These are phyloP conservation scores for Aphanomyces astaci DNA, from an alignment of 352 stramenopile species.

Conservation along the genomic window DNA sequence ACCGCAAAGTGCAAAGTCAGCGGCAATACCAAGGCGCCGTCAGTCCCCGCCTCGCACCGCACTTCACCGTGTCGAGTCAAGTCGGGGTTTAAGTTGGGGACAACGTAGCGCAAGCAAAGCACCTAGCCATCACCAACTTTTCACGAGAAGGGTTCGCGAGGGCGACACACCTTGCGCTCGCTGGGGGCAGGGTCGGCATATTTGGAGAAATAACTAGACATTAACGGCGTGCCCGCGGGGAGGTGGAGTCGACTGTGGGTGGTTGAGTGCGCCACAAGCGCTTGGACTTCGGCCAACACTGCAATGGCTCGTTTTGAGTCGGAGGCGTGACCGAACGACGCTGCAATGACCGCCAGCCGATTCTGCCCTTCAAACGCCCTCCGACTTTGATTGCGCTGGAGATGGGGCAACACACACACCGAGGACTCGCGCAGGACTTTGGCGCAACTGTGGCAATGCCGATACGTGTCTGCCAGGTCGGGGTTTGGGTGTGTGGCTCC, in stretches of 20 bases:
- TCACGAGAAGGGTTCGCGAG: neutral
- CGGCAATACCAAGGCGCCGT: neutral
- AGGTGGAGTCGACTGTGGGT: neutral
- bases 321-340: slow-evolving; percentile 9
- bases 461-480: slow-evolving; percentile 11
- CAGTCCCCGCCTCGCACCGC: neutral
- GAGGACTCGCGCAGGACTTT: slow-evolving; percentile 6
- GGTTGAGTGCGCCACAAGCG: neutral
- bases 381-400: neutral
- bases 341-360: slow-evolving; percentile 3
- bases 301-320: neutral
- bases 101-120: slow-evolving; percentile 13
- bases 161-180: neutral
- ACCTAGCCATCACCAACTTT: neutral
- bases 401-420: neutral
- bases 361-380: neutral
- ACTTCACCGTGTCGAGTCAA: slow-evolving; percentile 18
- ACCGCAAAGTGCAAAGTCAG: neutral
- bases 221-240: neutral
- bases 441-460: slow-evolving; percentile 9
- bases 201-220: neutral
- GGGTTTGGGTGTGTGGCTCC: slow-evolving; percentile 8
- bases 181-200: neutral
- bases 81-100: slow-evolving; percentile 20
- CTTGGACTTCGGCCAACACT: neutral